These are phyloP conservation scores for Cephaloascus albidus DNA, from an alignment of 805 yeast species.

Conservation along the genomic window DNA sequence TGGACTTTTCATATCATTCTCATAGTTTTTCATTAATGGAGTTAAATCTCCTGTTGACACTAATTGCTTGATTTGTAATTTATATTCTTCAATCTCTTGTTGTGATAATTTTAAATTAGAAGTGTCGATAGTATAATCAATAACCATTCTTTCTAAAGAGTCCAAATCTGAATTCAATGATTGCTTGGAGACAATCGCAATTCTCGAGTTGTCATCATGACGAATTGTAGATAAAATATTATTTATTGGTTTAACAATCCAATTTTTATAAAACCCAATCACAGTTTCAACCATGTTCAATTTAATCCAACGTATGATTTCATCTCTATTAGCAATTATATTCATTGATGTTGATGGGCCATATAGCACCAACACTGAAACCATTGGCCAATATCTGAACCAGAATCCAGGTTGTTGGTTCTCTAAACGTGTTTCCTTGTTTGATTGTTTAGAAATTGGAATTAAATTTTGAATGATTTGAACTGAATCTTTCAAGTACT, in stretches of 20 bases:
- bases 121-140: slow-evolving; percentile 48
- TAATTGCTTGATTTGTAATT: slow-evolving; percentile 27
- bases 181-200: slow-evolving; percentile 72
- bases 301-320: slow-evolving; percentile 46
- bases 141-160: slow-evolving; percentile 81
- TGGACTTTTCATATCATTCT: slow-evolving; percentile 64
- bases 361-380: slow-evolving; percentile 28
- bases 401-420: slow-evolving; percentile 24
- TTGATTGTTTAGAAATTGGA: not conserved
- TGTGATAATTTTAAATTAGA: slow-evolving; percentile 5
- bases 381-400: slow-evolving; percentile 61
- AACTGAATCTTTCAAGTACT: not conserved
- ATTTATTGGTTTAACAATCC: slow-evolving; percentile 72
- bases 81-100: slow-evolving; percentile 11
- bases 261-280: slow-evolving; percentile 62
- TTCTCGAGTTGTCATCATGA: slow-evolving; percentile 66
- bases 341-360: slow-evolving; percentile 42
- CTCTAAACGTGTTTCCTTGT: not conserved
- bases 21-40: slow-evolving; percentile 73
- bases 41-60: slow-evolving; percentile 73
- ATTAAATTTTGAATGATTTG: not conserved
- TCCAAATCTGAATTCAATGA: slow-evolving; percentile 71
- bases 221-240: slow-evolving; percentile 74
- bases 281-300: slow-evolving; percentile 55
- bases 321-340: slow-evolving; percentile 40